These are phyloP conservation scores for Fusarium ambrosium DNA, from an alignment of 2,329 filamentous ascomycete species.

Conservation along the genomic window DNA sequence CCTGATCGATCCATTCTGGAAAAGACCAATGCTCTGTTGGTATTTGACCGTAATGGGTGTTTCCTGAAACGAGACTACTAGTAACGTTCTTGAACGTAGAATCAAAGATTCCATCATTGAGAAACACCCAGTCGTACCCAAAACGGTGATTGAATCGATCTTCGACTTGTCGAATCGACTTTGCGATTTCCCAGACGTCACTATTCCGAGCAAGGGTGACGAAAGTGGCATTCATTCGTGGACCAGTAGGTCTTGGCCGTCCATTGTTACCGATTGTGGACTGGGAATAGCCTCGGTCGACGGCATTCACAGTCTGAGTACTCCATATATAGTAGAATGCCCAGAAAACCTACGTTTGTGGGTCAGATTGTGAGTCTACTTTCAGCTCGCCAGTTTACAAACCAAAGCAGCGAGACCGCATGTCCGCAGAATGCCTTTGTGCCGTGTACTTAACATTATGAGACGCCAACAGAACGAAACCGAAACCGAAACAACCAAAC, in stretches of 20 bases:
- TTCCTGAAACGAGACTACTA: constrained; percentile 87
- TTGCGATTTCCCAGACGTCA: constrained; percentile 96
- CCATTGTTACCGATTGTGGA: not conserved
- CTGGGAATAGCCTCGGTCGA: not conserved
- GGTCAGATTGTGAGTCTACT: not conserved
- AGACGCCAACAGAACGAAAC: not conserved
- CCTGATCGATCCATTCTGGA: constrained; percentile 94
- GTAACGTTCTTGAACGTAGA: constrained; percentile 95
- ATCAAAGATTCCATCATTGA: constrained; percentile 96
- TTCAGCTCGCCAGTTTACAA: not conserved
- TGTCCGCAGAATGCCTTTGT: not conserved
- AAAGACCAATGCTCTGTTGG: constrained; percentile 96
- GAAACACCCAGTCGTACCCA: constrained; percentile 99
- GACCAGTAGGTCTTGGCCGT: constrained; percentile 59
- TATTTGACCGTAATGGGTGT: constrained; percentile 90
- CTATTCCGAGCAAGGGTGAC: constrained; percentile 93
- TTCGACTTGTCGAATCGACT: constrained; percentile 95
- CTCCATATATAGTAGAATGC: not conserved
- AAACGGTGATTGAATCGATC: constrained; percentile 98
- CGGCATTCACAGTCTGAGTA: not conserved
- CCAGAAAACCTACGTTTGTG: not conserved
- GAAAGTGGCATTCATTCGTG: constrained; percentile 96
- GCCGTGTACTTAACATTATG: not conserved
- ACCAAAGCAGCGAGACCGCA: not conserved
- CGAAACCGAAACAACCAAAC: not conserved